Conservation (phyloP, 2,329 filamentous ascomycete genomes). For the Biscogniauxia sp. region DNA sequence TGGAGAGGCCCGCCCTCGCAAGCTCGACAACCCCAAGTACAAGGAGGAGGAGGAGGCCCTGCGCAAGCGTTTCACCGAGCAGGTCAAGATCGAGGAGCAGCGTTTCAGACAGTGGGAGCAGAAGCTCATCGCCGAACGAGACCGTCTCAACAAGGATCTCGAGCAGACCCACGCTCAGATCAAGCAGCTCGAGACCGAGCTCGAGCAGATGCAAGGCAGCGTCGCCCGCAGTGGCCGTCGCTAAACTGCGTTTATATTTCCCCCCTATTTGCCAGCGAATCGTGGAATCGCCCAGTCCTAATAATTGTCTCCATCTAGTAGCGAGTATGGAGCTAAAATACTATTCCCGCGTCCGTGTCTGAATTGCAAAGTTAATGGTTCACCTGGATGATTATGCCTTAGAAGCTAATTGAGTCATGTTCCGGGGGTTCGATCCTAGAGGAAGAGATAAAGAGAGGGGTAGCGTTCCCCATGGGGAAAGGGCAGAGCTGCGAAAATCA, state of each 20-base stretch:
- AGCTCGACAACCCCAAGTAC: slow-evolving; percentile 99
- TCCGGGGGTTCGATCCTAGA: slow-evolving; percentile 10
- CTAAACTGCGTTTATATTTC: slow-evolving; percentile 46
- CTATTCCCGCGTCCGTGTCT: slow-evolving; percentile 16
- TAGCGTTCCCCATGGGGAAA: not conserved
- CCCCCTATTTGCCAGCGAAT: slow-evolving; percentile 21
- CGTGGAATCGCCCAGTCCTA: slow-evolving; percentile 21
- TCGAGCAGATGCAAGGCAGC: slow-evolving; percentile 89
- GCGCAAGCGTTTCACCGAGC: slow-evolving; percentile 98
- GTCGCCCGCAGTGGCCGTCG: slow-evolving; percentile 89
- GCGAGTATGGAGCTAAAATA: slow-evolving; percentile 28
- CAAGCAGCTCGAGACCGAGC: slow-evolving; percentile 87
- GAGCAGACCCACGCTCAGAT: slow-evolving; percentile 95
- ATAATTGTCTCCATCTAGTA: slow-evolving; percentile 23
- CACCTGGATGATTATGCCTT: slow-evolving; percentile 26
- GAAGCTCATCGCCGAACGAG: slow-evolving; percentile 98
- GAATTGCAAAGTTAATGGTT: slow-evolving; percentile 22
- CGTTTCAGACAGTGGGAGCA: slow-evolving; percentile 99
- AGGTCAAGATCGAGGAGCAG: slow-evolving; percentile 99
- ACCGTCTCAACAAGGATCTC: slow-evolving; percentile 99
- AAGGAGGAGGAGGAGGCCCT: slow-evolving; percentile 99
- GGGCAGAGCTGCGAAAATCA: slow-evolving; percentile 15
- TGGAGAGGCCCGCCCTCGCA: slow-evolving; percentile 92
- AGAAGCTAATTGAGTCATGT: slow-evolving; percentile 34
- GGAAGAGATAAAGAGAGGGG: slow-evolving; percentile 6